Conservation (phyloP, 2,329 filamentous ascomycete genomes). For the Colletotrichum somersetense region DNA sequence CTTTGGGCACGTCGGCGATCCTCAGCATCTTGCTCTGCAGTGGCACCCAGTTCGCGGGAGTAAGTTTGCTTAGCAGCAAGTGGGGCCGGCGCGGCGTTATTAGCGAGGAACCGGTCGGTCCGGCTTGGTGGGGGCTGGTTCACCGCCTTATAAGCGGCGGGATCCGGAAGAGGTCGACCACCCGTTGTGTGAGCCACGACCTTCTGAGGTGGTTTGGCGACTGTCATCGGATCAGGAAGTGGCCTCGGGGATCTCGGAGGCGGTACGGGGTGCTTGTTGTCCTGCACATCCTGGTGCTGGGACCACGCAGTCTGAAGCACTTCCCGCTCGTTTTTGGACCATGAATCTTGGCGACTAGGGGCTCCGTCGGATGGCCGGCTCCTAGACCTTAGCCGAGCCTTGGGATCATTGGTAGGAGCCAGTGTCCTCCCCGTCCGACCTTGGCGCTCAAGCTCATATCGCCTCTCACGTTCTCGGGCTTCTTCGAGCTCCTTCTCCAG, state of each 20-base stretch:
- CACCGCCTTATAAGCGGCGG: slow-evolving; percentile 50
- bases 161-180: slow-evolving; percentile 67
- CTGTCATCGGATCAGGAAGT: slow-evolving; percentile 55
- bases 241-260: slow-evolving; percentile 53
- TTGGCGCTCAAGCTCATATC: slow-evolving; percentile 71
- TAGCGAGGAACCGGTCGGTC: slow-evolving; percentile 69
- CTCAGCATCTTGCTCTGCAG: slow-evolving; percentile 72
- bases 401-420: slow-evolving; percentile 45
- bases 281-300: slow-evolving; percentile 55
- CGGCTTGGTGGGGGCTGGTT: slow-evolving; percentile 54
- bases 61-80: slow-evolving; percentile 62
- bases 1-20: slow-evolving; percentile 70
- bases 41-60: slow-evolving; percentile 66
- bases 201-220: slow-evolving; percentile 46
- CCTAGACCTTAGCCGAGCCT: slow-evolving; percentile 49
- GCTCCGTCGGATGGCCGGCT: slow-evolving; percentile 46
- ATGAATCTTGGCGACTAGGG: slow-evolving; percentile 72
- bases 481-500: slow-evolving; percentile 79
- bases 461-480: slow-evolving; percentile 71
- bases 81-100: slow-evolving; percentile 62
- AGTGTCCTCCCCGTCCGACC: slow-evolving; percentile 55
- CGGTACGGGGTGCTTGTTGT: slow-evolving; percentile 45
- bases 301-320: slow-evolving; percentile 69
- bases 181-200: slow-evolving; percentile 55
- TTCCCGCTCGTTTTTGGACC: slow-evolving; percentile 74